A percentile compares a stretch with the other conserved stretches of the same genome.
Evolutionary conservation across 2,329 filamentous ascomycete species (phyloP).

Genomic region (Periconia digitata): DNA sequence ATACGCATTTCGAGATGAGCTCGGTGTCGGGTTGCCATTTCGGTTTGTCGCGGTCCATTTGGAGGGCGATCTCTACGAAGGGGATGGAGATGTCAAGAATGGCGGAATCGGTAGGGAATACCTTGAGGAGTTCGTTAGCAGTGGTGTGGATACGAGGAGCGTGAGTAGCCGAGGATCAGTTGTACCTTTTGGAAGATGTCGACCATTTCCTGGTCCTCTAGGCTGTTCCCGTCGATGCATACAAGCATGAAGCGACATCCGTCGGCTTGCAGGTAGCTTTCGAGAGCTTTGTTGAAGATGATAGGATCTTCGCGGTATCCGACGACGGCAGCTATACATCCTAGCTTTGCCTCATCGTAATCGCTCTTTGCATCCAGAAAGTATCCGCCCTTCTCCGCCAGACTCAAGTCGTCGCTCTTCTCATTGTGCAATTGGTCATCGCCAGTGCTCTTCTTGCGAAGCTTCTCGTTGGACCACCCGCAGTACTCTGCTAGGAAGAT

Average conservation of each 20-base stretch:
- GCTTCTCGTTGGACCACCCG: conserved; percentile 25
- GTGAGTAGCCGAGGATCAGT: neutral
- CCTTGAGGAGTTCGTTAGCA: neutral
- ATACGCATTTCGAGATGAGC: conserved; percentile 18
- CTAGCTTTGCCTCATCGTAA: conserved; percentile 7
- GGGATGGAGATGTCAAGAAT: conserved; percentile 2
- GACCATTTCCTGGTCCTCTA: conserved; percentile 34
- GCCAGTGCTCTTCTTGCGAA: conserved; percentile 6
- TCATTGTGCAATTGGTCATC: conserved; percentile 15
- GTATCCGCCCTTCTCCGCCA: conserved; percentile 18
- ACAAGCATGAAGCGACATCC: conserved; percentile 18
- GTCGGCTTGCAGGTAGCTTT: conserved; percentile 23
- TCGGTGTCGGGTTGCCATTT: conserved; percentile 9
- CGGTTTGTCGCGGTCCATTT: conserved; percentile 1
- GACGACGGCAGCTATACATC: conserved; percentile 32
- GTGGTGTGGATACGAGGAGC: no score
- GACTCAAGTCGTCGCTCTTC: conserved; percentile 3
- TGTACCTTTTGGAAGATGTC: conserved; percentile 25
- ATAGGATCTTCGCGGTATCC: conserved; percentile 36
- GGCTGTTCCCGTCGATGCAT: conserved; percentile 33
- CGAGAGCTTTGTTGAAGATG: conserved; percentile 28
- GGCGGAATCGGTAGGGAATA: neutral
- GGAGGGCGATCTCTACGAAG: conserved; percentile 5
- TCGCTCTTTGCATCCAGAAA: neutral
- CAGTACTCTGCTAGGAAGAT: conserved; percentile 32